phyloP scores from a whole-genome alignment of 2,329 filamentous ascomycete genomes.

The Emericellopsis atlantica region DNA sequence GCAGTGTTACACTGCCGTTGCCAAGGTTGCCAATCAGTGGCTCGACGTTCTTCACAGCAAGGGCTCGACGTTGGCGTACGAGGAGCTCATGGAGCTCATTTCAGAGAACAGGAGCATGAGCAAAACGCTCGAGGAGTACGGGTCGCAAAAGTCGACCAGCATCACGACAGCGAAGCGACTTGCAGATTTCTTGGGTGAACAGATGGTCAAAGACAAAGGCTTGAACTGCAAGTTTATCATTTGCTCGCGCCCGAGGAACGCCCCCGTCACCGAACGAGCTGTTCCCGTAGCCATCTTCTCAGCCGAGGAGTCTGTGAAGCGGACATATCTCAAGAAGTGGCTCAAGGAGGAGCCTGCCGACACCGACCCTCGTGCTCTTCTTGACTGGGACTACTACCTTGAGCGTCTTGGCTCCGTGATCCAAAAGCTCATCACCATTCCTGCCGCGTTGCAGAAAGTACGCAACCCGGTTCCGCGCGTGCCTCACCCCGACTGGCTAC shows the following conservation, averaged over 20 bases:
- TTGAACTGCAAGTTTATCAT: conserved; percentile 99
- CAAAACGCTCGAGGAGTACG: conserved; percentile 95
- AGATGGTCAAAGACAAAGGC: conserved; percentile 99
- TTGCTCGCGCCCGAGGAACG: conserved; percentile 71
- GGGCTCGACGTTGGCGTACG: conserved; percentile 81
- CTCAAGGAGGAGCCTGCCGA: conserved; percentile 82
- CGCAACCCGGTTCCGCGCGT: conserved; percentile 90
- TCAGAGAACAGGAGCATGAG: conserved; percentile 98
- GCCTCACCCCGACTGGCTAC: conserved; percentile 91
- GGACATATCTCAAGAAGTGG: conserved; percentile 88
- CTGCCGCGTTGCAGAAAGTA: conserved; percentile 88
- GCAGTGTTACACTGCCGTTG: conserved; percentile 84
- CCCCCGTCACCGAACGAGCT: conserved; percentile 88
- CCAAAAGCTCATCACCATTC: conserved; percentile 97
- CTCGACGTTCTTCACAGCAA: conserved; percentile 86
- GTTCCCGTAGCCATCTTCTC: conserved; percentile 96
- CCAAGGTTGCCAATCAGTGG: conserved; percentile 93
- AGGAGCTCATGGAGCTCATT: conserved; percentile 98
- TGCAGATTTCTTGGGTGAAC: conserved; percentile 90
- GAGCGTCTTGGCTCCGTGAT: conserved; percentile 95
- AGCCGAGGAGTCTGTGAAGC: conserved; percentile 77
- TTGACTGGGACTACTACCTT: conserved; percentile 96
- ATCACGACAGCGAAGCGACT: conserved; percentile 94
- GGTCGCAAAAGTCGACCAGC: conserved; percentile 91
- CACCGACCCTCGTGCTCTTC: conserved; percentile 77